A percentile compares a stretch with the other conserved stretches of the same genome.
Conservation (phyloP, 2,329 filamentous ascomycete species). For the Aspergillus latus region DNA sequence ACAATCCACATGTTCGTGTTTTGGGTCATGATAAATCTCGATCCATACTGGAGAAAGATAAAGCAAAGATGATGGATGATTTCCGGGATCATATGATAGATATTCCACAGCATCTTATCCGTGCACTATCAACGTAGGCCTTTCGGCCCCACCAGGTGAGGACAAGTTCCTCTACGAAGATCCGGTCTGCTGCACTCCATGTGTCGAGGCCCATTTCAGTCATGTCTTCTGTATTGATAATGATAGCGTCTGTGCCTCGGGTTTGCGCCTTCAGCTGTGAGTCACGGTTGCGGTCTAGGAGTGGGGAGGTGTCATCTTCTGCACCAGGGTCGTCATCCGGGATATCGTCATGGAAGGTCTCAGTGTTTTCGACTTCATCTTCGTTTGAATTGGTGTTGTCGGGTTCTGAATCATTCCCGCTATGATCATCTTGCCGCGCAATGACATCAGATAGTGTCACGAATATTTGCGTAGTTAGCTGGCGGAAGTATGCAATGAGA, state of each 20-base stretch:
- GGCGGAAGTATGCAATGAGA: slow-evolving; percentile 52
- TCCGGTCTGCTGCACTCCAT: slow-evolving; percentile 49
- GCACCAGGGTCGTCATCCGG: slow-evolving; percentile 27
- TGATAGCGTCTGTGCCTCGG: slow-evolving; percentile 29
- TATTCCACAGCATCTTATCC: slow-evolving; percentile 50
- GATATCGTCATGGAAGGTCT: slow-evolving; percentile 5
- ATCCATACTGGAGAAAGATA: background rate
- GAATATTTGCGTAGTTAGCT: slow-evolving; percentile 48
- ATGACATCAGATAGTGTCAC: slow-evolving; percentile 46
- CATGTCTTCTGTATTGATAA: slow-evolving; percentile 47
- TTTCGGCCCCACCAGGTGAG: slow-evolving; percentile 47
- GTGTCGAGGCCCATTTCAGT: slow-evolving; percentile 51
- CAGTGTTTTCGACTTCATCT: slow-evolving; percentile 14
- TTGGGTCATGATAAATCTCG: background rate
- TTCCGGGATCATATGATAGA: slow-evolving; percentile 38
- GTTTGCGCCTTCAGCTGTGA: slow-evolving; percentile 9
- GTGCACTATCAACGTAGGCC: slow-evolving; percentile 44
- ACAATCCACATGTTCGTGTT: background rate
- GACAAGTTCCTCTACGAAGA: slow-evolving; percentile 49
- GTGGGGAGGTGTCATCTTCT: slow-evolving; percentile 30
- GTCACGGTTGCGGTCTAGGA: slow-evolving; percentile 21
- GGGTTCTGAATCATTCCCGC: slow-evolving; percentile 17
- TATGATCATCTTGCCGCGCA: slow-evolving; percentile 38
- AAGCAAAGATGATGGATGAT: background rate
- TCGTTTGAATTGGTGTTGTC: slow-evolving; percentile 22